Conservation (phyloP, 306 rosid genomes). For the Ceratonia siliqua region DNA sequence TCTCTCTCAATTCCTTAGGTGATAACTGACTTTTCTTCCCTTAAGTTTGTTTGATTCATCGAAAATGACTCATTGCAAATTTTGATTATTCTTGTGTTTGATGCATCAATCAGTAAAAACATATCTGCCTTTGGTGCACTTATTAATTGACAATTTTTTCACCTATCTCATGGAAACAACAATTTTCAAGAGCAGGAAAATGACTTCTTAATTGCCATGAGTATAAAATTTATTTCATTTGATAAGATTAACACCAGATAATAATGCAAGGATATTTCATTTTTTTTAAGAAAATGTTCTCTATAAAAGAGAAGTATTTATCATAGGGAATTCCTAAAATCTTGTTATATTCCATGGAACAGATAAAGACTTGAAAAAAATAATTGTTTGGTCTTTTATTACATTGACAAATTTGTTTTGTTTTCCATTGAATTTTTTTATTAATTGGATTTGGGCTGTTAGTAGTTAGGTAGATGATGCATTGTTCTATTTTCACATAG, state of each 20-base stretch:
- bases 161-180: neutral
- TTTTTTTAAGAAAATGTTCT: neutral
- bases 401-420: neutral
- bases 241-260: neutral
- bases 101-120: conserved; percentile 2
- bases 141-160: conserved; percentile 1
- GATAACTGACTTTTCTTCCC: conserved; percentile 7
- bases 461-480: conserved; percentile 15
- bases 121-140: conserved; percentile 1
- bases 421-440: conserved; percentile 7
- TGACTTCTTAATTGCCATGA: neutral
- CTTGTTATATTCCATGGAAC: conserved; percentile 25
- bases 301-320: neutral
- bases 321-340: conserved; percentile 1
- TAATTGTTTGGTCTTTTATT: conserved; percentile 19
- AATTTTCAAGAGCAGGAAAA: neutral
- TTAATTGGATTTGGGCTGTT: conserved; percentile 4
- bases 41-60: neutral
- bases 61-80: conserved; percentile 17
- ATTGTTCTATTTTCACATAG: conserved; percentile 12
- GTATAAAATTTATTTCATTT: neutral
- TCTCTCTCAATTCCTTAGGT: neutral
- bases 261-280: neutral
- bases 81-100: neutral
- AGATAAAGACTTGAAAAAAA: conserved; percentile 17